A percentile compares a stretch with the other conserved stretches of the same genome.
Evolutionary conservation across 2,329 filamentous ascomycete species (phyloP).

Genomic region (Ophiocordyceps robertsii): DNA sequence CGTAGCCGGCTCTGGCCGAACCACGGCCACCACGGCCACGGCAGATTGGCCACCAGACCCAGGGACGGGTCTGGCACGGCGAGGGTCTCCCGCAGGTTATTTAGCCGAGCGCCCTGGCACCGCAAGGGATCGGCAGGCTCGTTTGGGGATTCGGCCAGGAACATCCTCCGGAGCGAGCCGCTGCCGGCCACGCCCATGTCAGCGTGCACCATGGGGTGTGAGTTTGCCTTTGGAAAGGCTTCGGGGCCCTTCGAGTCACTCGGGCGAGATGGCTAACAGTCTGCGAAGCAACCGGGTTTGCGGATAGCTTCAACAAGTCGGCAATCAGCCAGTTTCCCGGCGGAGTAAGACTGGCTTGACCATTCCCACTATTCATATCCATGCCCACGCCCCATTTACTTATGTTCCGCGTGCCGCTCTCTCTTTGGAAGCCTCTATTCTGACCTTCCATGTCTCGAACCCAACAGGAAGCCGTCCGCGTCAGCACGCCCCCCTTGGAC

Average conservation of each 20-base stretch:
- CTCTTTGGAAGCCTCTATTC: not conserved
- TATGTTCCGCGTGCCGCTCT: not conserved
- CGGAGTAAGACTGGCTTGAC: constrained; percentile 12
- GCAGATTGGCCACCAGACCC: constrained; percentile 10
- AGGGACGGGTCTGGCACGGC: constrained; percentile 16
- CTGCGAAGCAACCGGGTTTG: not conserved
- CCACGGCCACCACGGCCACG: not conserved
- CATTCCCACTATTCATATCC: too few species aligned
- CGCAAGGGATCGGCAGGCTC: constrained; percentile 25
- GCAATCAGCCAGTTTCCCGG: constrained; percentile 17
- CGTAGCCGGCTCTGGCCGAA: not conserved
- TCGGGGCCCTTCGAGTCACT: too few species aligned
- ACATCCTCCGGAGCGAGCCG: constrained; percentile 23
- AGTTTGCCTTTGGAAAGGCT: not conserved
- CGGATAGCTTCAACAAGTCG: constrained; percentile 6
- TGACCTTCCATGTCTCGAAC: not conserved
- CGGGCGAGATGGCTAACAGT: too few species aligned
- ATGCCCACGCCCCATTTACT: too few species aligned
- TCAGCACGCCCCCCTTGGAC: constrained; percentile 31
- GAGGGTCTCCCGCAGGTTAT: constrained; percentile 21
- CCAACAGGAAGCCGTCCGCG: constrained; percentile 31
- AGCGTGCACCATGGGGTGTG: constrained; percentile 2
- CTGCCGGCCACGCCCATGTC: constrained; percentile 16
- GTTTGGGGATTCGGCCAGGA: constrained; percentile 26
- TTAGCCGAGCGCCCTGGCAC: constrained; percentile 26